phyloP scores from a whole-genome alignment of 371 early-diverging fungal genomes.

The Apophysomyces elegans region DNA sequence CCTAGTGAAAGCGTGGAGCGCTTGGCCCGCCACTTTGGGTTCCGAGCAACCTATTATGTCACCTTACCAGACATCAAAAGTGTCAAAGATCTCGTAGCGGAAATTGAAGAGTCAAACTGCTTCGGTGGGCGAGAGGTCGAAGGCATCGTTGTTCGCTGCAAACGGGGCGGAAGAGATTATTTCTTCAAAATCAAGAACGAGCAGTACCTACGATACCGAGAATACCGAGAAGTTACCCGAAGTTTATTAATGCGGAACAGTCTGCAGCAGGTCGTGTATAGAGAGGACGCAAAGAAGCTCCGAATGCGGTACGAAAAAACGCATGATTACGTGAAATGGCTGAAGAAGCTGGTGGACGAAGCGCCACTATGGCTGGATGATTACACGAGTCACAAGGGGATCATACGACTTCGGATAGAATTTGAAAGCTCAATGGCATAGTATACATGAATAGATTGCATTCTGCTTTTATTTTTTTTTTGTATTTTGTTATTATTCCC shows the following conservation, averaged over 20 bases:
- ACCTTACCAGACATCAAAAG: constrained; percentile 45
- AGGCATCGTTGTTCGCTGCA: constrained; percentile 92
- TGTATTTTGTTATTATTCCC: not conserved
- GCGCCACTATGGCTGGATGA: constrained; percentile 75
- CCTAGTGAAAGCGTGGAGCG: constrained; percentile 60
- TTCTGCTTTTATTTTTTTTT: not conserved
- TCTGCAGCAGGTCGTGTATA: too few relatives aligned
- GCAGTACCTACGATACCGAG: constrained; percentile 90
- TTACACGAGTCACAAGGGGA: constrained; percentile 75
- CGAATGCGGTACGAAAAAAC: constrained; percentile 55
- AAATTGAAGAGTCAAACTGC: constrained; percentile 63
- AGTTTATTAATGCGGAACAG: constrained; percentile 20
- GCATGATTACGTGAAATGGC: constrained; percentile 76
- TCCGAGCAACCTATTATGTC: constrained; percentile 57
- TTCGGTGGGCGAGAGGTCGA: constrained; percentile 74
- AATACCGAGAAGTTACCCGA: constrained; percentile 92
- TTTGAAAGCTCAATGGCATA: constrained; percentile 55
- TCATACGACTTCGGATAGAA: constrained; percentile 62
- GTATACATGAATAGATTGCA: not conserved
- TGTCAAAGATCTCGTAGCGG: constrained; percentile 69
- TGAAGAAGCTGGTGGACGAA: constrained; percentile 55
- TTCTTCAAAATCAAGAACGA: constrained; percentile 96
- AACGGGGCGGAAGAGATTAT: constrained; percentile 40
- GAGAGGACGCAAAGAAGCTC: constrained; percentile 17
- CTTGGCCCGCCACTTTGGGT: constrained; percentile 80